A percentile compares a stretch with the other conserved stretches of the same genome.
Evolutionary conservation across 129 eudicot species (phyloP).

Genomic region (Flaveria bidentis): DNA sequence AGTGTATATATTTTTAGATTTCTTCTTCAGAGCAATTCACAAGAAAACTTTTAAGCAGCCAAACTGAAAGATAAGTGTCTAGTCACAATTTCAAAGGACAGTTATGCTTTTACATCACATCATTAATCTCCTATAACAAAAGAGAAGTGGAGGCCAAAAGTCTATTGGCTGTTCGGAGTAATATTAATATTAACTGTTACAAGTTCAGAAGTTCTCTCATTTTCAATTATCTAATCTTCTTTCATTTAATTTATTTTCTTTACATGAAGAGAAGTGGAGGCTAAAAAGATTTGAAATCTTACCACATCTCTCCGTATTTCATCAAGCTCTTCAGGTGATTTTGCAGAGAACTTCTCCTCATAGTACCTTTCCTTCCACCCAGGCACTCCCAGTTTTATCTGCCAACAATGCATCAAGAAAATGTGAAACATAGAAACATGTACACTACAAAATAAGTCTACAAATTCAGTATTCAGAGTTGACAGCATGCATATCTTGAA

Average conservation of each 20-base stretch:
- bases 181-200: background rate
- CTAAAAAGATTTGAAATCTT: slow-evolving; percentile 43
- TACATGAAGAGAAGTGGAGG: background rate
- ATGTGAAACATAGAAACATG: background rate
- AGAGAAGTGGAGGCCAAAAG: slow-evolving; percentile 9
- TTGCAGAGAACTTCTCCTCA: slow-evolving; percentile 89
- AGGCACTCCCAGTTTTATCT: slow-evolving; percentile 87
- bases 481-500: background rate
- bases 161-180: background rate
- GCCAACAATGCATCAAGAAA: background rate
- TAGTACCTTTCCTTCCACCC: slow-evolving; percentile 99
- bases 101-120: background rate
- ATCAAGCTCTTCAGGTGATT: slow-evolving; percentile 72
- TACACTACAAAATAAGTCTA: background rate
- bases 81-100: background rate
- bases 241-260: background rate
- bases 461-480: background rate
- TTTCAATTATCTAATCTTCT: background rate
- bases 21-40: slow-evolving; percentile 8
- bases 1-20: background rate
- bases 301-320: slow-evolving; percentile 79
- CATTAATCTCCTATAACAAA: background rate
- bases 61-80: background rate
- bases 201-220: background rate
- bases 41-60: background rate